These are phyloP conservation scores for Suillus variegatus DNA, from an alignment of 768 basidiomycete genomes.

Conservation along the genomic window DNA sequence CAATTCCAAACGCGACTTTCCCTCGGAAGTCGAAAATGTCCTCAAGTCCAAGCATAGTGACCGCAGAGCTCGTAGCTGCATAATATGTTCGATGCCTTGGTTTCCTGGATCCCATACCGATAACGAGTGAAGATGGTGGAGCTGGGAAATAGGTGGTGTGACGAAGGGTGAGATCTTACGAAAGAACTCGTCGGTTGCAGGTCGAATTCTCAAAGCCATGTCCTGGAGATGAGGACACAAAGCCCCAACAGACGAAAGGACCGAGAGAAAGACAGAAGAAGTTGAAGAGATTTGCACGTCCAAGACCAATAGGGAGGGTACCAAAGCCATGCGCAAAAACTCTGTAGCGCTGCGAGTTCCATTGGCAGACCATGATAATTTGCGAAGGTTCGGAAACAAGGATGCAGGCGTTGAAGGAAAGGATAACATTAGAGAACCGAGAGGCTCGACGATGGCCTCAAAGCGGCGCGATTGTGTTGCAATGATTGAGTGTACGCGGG, in stretches of 20 bases:
- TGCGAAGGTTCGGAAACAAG: constrained; percentile 26
- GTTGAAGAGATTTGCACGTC: neutral
- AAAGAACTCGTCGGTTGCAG: neutral
- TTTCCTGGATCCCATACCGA: neutral
- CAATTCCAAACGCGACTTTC: neutral
- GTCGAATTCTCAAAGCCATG: neutral
- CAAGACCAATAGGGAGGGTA: constrained; percentile 15
- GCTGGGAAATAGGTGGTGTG: neutral
- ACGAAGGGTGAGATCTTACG: neutral
- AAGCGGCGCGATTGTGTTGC: no score
- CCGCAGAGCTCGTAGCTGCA: neutral
- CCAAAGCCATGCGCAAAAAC: constrained; percentile 25
- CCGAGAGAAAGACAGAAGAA: neutral
- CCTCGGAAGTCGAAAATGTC: neutral
- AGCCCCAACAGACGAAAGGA: neutral
- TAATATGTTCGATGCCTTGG: neutral
- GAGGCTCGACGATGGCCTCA: no score
- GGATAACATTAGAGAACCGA: constrained; percentile 14
- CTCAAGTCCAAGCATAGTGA: neutral
- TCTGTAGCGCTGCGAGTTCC: constrained; percentile 21
- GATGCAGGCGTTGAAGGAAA: constrained; percentile 13
- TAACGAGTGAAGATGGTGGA: neutral
- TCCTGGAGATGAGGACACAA: neutral
- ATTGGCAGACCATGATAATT: constrained; percentile 24
- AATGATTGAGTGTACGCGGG: neutral